Evolutionary conservation across 2,329 filamentous ascomycete species (phyloP).

Genomic region (Arachnomyces sp.): DNA sequence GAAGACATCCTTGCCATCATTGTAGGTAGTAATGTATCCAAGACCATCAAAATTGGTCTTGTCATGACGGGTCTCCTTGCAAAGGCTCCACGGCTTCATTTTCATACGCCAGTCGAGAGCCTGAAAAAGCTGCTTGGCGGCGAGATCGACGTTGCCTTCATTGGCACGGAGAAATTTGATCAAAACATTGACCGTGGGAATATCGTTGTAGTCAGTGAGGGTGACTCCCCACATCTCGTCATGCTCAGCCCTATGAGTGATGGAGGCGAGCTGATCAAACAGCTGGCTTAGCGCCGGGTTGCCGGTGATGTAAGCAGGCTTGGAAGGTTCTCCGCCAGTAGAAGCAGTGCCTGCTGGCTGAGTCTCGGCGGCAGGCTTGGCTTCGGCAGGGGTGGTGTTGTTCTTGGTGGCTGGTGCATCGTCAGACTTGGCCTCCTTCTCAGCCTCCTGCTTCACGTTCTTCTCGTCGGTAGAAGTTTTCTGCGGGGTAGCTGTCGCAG

Average conservation of each 20-base stretch:
- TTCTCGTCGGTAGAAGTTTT: background rate
- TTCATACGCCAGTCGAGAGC: constrained; percentile 78
- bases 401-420: constrained; percentile 5
- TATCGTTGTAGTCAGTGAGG: constrained; percentile 47
- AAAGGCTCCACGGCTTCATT: constrained; percentile 60
- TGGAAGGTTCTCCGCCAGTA: no score
- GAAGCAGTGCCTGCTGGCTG: constrained; percentile 23
- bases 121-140: constrained; percentile 67
- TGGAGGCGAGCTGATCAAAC: constrained; percentile 48
- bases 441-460: background rate
- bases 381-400: background rate
- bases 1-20: constrained; percentile 52
- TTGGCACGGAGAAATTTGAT: constrained; percentile 95
- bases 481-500: background rate
- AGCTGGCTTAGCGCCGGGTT: constrained; percentile 46
- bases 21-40: constrained; percentile 71
- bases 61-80: constrained; percentile 55
- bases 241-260: constrained; percentile 52
- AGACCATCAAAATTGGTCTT: constrained; percentile 64
- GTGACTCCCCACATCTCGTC: constrained; percentile 81
- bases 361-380: constrained; percentile 12
- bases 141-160: constrained; percentile 62
- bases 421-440: constrained; percentile 8
- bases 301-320: constrained; percentile 28
- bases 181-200: constrained; percentile 73